These are phyloP conservation scores for Mycotypha africana DNA, from an alignment of 371 early-diverging fungal species.

Conservation along the genomic window DNA sequence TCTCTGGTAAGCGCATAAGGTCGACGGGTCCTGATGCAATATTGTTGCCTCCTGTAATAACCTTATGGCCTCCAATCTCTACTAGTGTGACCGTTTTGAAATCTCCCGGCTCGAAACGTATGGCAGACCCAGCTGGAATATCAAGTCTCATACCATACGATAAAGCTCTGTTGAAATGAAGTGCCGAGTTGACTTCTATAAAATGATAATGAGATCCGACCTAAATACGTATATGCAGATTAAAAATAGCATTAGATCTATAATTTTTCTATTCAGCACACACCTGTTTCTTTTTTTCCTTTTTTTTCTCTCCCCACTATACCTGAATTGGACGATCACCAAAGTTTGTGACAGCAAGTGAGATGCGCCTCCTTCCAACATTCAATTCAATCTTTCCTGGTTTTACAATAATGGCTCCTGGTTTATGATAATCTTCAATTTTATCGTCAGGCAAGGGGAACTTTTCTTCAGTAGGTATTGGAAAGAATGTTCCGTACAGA, in stretches of 20 bases:
- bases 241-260: too few relatives aligned
- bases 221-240: too few relatives aligned
- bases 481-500: slow-evolving; percentile 79
- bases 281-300: not conserved
- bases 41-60: slow-evolving; percentile 82
- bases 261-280: too few relatives aligned
- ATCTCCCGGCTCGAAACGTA: slow-evolving; percentile 83
- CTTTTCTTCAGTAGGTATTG: slow-evolving; percentile 61
- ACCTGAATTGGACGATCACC: slow-evolving; percentile 90
- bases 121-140: slow-evolving; percentile 79
- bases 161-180: slow-evolving; percentile 76
- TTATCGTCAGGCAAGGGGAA: slow-evolving; percentile 39
- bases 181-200: slow-evolving; percentile 77
- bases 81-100: slow-evolving; percentile 77
- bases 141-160: slow-evolving; percentile 86
- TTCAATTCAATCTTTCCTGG: slow-evolving; percentile 68
- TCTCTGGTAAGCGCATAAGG: slow-evolving; percentile 30
- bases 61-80: slow-evolving; percentile 76
- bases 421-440: slow-evolving; percentile 24
- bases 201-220: slow-evolving; percentile 95
- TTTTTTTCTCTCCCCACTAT: not conserved
- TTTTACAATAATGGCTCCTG: slow-evolving; percentile 63
- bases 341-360: slow-evolving; percentile 77
- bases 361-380: slow-evolving; percentile 58
- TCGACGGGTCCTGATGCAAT: slow-evolving; percentile 74